Evolutionary conservation across 148 eudicot genomes (phyloP).

Genomic region (Rhododendron mucronatum): DNA sequence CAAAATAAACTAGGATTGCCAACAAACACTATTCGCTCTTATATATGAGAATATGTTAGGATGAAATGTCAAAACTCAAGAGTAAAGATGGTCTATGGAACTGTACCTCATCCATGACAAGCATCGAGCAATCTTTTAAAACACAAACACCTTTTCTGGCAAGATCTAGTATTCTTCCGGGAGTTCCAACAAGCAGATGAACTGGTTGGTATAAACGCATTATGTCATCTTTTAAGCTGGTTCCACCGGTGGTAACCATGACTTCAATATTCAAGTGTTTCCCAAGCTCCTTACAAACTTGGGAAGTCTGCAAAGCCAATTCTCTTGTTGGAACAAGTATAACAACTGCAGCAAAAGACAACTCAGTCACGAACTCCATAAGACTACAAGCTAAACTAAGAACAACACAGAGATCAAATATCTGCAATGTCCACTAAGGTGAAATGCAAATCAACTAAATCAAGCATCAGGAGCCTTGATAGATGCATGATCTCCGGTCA

Average conservation of each 20-base stretch:
- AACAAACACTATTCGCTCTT: not conserved
- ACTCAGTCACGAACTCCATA: slow-evolving; percentile 6
- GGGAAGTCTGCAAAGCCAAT: slow-evolving; percentile 91
- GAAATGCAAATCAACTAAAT: not conserved
- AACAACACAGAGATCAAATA: not conserved
- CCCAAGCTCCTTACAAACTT: slow-evolving; percentile 94
- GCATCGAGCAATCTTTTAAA: slow-evolving; percentile 72
- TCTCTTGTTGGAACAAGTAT: slow-evolving; percentile 93
- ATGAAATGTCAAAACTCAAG: not conserved
- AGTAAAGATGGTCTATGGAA: not conserved
- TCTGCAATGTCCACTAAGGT: not conserved
- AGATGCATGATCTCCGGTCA: not conserved
- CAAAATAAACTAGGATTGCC: not conserved
- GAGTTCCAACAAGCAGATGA: slow-evolving; percentile 89
- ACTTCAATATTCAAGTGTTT: slow-evolving; percentile 77
- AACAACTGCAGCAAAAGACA: slow-evolving; percentile 48
- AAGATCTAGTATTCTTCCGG: slow-evolving; percentile 89
- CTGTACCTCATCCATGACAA: slow-evolving; percentile 83
- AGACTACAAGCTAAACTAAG: not conserved
- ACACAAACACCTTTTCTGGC: slow-evolving; percentile 71
- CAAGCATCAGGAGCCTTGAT: not conserved
- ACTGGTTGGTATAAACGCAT: slow-evolving; percentile 95
- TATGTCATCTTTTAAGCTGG: slow-evolving; percentile 86
- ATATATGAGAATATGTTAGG: not conserved
- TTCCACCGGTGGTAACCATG: slow-evolving; percentile 93